A percentile compares a stretch with the other conserved stretches of the same genome.
Evolutionary conservation across 371 early-diverging fungal species (phyloP).

Genomic region (Rhizopus delemar): DNA sequence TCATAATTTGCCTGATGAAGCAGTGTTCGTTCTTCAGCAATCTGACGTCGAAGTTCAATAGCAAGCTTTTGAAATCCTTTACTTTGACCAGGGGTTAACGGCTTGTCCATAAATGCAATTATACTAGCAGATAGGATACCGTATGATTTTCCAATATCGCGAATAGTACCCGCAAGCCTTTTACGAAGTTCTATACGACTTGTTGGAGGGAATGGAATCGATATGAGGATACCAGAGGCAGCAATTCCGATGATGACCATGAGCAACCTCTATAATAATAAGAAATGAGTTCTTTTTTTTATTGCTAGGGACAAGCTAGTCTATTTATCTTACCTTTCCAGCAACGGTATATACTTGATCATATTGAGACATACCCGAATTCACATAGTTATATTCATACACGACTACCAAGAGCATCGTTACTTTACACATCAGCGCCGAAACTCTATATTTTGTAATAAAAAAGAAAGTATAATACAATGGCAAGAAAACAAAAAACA

Average conservation of each 20-base stretch:
- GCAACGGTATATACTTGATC: slow-evolving; percentile 42
- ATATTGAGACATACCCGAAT: slow-evolving; percentile 1
- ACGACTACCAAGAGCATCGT: slow-evolving; percentile 35
- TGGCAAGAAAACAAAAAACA: slow-evolving; percentile 28
- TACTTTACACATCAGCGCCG: slow-evolving; percentile 32
- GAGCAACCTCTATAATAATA: slow-evolving; percentile 29
- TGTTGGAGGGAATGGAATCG: slow-evolving; percentile 37
- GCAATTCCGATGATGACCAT: slow-evolving; percentile 41
- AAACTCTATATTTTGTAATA: slow-evolving; percentile 25
- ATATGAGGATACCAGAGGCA: slow-evolving; percentile 35
- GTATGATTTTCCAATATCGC: slow-evolving; percentile 41
- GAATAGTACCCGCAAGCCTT: slow-evolving; percentile 35
- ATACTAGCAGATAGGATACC: slow-evolving; percentile 30
- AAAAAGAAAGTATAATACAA: slow-evolving; percentile 39
- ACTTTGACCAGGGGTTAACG: slow-evolving; percentile 17
- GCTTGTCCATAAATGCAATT: slow-evolving; percentile 4
- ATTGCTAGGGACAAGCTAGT: slow-evolving; percentile 6
- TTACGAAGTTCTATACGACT: slow-evolving; percentile 47
- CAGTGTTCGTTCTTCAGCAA: slow-evolving; percentile 36
- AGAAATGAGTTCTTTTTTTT: slow-evolving; percentile 14
- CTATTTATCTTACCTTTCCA: slow-evolving; percentile 35
- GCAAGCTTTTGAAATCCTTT: slow-evolving; percentile 36
- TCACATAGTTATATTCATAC: slow-evolving; percentile 33
- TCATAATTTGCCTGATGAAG: slow-evolving; percentile 36
- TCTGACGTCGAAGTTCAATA: slow-evolving; percentile 37